Percentiles rank a stretch among this genome's conserved stretches.
These are phyloP conservation scores for Pezizomycotina sp. DNA, from an alignment of 2,329 filamentous ascomycete genomes.

Conservation along the genomic window DNA sequence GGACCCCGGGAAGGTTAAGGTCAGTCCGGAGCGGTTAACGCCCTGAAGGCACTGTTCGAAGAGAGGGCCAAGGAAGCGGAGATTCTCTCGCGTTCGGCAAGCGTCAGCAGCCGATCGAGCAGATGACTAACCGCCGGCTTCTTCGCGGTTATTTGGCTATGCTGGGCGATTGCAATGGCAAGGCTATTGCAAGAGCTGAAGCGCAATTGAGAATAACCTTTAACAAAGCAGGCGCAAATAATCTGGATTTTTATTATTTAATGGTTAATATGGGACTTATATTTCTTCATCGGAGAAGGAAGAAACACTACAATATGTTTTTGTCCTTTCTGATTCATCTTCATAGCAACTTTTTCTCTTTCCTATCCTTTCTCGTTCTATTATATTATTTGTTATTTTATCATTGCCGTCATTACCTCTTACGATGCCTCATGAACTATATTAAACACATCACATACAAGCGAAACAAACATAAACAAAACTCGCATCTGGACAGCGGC, in stretches of 20 bases:
- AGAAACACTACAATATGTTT: too few relatives aligned
- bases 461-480: not conserved
- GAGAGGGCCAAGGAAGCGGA: constrained; percentile 22
- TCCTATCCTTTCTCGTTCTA: too few relatives aligned
- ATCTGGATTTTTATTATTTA: not conserved
- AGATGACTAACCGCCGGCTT: constrained; percentile 20
- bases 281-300: too few relatives aligned
- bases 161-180: constrained; percentile 9
- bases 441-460: not conserved
- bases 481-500: too few relatives aligned
- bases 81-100: constrained; percentile 22
- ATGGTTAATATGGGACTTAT: too few relatives aligned
- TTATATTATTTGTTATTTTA: too few relatives aligned
- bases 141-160: constrained; percentile 9
- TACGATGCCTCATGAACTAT: not conserved
- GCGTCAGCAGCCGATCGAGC: constrained; percentile 19
- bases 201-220: not conserved
- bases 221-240: not conserved
- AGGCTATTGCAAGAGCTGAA: constrained; percentile 8
- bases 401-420: too few relatives aligned
- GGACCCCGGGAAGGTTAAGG: constrained; percentile 12
- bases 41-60: constrained; percentile 23
- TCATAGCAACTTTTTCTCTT: too few relatives aligned
- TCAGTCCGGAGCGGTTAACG: constrained; percentile 19
- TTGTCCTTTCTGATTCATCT: too few relatives aligned